These are phyloP conservation scores for Paraleonurus japonicus DNA, from an alignment of 257 asterid species.

Conservation along the genomic window DNA sequence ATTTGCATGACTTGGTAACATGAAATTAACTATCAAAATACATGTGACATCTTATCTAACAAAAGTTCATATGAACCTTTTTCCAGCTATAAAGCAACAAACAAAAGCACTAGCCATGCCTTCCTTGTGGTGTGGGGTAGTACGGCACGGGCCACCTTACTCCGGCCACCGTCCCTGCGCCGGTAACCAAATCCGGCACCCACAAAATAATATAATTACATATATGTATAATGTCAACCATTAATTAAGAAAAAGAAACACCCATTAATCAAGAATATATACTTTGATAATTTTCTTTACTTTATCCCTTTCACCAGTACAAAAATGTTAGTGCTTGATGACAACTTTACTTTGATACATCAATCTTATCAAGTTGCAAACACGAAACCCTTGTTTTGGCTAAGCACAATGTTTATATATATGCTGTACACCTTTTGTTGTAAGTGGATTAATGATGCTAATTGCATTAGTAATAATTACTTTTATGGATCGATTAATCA, in stretches of 20 bases:
- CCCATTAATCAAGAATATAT: conserved; percentile 43
- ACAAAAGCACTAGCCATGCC: conserved; percentile 19
- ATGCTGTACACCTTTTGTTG: conserved; percentile 6
- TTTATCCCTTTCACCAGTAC: conserved; percentile 29
- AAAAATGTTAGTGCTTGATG: conserved; percentile 35
- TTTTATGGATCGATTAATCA: neutral
- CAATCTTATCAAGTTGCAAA: conserved; percentile 26
- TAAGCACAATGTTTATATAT: neutral
- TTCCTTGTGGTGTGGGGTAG: conserved; percentile 10
- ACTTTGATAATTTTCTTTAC: conserved; percentile 27
- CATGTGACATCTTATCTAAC: conserved; percentile 16
- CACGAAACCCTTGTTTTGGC: conserved; percentile 1
- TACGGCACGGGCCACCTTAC: neutral
- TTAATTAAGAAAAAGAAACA: conserved; percentile 15
- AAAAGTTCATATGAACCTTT: neutral
- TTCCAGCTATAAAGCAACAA: conserved; percentile 34
- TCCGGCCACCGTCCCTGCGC: conserved; percentile 22
- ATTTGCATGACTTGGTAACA: neutral
- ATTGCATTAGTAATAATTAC: neutral
- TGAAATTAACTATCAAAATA: neutral
- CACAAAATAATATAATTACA: neutral
- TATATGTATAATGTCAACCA: neutral
- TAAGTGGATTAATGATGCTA: conserved; percentile 18
- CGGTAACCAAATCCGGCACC: conserved; percentile 19
- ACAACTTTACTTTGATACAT: conserved; percentile 30